These are phyloP conservation scores for Solanum pinnatisectum DNA, from an alignment of 257 asterid genomes.

Conservation along the genomic window DNA sequence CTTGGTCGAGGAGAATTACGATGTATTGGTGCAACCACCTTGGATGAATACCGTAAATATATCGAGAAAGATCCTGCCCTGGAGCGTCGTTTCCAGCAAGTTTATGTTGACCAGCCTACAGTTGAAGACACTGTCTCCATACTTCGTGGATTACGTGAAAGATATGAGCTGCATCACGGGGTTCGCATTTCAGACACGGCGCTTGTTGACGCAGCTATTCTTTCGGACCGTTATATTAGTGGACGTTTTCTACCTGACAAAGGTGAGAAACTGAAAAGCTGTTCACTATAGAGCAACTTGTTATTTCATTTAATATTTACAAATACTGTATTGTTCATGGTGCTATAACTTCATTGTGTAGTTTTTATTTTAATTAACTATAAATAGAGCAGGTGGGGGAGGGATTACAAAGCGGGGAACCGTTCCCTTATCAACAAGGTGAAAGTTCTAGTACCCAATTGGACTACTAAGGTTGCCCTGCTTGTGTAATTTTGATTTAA, in stretches of 20 bases:
- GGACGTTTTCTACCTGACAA: slow-evolving; percentile 94
- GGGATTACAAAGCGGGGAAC: not conserved
- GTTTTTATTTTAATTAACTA: not conserved
- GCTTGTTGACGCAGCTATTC: slow-evolving; percentile 84
- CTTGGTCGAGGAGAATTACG: slow-evolving; percentile 98
- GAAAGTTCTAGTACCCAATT: not conserved
- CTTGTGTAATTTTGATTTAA: not conserved
- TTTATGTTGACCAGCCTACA: slow-evolving; percentile 84
- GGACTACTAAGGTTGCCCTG: not conserved
- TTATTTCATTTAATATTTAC: not conserved
- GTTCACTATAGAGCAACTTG: not conserved
- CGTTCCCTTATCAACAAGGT: not conserved
- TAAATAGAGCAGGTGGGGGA: not conserved
- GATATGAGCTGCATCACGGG: slow-evolving; percentile 95
- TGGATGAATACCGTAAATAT: slow-evolving; percentile 90
- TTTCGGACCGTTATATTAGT: slow-evolving; percentile 86
- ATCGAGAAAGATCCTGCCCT: slow-evolving; percentile 90
- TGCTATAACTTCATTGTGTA: not conserved
- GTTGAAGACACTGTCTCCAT: slow-evolving; percentile 87
- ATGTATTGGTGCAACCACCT: slow-evolving; percentile 94
- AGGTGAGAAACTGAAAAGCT: slow-evolving; percentile 31
- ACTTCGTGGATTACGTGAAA: slow-evolving; percentile 90
- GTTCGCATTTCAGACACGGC: slow-evolving; percentile 92
- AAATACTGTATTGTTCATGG: not conserved
- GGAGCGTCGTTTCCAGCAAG: slow-evolving; percentile 97